Conservation (phyloP, 1,284 basidiomycete genomes). For the Paramarasmius palmivorus region DNA sequence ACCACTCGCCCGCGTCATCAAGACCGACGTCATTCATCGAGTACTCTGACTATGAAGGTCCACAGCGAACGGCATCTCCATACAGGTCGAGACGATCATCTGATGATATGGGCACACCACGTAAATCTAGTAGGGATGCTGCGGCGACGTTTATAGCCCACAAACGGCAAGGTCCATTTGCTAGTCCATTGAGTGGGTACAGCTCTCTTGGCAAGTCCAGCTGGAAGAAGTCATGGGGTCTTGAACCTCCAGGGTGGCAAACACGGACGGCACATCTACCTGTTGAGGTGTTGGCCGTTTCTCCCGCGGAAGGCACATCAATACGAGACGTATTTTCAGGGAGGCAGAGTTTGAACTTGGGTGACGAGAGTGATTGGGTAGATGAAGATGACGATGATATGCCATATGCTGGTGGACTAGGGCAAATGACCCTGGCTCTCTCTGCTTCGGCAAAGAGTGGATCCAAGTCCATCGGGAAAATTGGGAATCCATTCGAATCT, state of each 20-base stretch:
- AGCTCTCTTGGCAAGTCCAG: conserved; percentile 64
- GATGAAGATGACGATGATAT: conserved; percentile 76
- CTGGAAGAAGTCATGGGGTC: conserved; percentile 86
- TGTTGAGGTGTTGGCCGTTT: conserved; percentile 70
- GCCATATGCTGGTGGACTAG: conserved; percentile 77
- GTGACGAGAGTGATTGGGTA: conserved; percentile 82
- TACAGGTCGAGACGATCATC: conserved; percentile 44
- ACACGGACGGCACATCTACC: conserved; percentile 67
- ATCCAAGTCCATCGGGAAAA: neutral
- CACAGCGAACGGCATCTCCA: conserved; percentile 51
- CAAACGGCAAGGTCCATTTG: conserved; percentile 69
- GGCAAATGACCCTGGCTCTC: conserved; percentile 58
- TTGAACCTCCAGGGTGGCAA: conserved; percentile 83
- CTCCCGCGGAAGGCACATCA: conserved; percentile 52
- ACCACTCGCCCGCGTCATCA: conserved; percentile 68
- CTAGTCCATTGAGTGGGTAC: conserved; percentile 46
- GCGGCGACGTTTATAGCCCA: conserved; percentile 70
- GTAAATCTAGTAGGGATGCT: conserved; percentile 30
- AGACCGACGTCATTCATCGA: conserved; percentile 77
- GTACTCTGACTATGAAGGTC: conserved; percentile 61
- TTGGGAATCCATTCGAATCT: conserved; percentile 21
- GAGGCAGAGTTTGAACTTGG: conserved; percentile 54
- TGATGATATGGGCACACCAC: conserved; percentile 46
- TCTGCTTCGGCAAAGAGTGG: conserved; percentile 18
- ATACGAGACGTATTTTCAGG: conserved; percentile 79